These are phyloP conservation scores for Aspergillus felis DNA, from an alignment of 2,329 filamentous ascomycete species.

Conservation along the genomic window DNA sequence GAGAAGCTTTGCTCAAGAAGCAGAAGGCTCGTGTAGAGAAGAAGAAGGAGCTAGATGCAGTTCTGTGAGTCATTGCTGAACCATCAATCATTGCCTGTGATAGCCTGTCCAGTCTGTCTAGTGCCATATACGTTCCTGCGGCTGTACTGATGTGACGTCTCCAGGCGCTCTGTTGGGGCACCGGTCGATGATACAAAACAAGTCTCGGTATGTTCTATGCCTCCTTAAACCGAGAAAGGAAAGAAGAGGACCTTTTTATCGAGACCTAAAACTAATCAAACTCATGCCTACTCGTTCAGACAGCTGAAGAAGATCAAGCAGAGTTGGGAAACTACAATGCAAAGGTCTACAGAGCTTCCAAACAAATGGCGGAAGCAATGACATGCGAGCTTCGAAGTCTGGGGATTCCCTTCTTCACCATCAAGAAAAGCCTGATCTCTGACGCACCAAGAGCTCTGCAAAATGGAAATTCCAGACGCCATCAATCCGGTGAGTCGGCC, in stretches of 20 bases:
- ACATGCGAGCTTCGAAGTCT: slow-evolving; percentile 52
- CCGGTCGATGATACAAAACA: slow-evolving; percentile 30
- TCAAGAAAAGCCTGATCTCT: slow-evolving; percentile 42
- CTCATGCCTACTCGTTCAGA: slow-evolving; percentile 22
- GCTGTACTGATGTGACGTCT: background rate
- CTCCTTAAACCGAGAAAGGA: background rate
- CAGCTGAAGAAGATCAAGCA: slow-evolving; percentile 46
- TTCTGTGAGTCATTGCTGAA: slow-evolving; percentile 44
- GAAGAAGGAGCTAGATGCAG: slow-evolving; percentile 51
- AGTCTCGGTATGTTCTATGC: slow-evolving; percentile 25
- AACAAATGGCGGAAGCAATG: slow-evolving; percentile 58
- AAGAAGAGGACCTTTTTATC: background rate
- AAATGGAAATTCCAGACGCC: background rate
- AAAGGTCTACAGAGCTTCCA: slow-evolving; percentile 60
- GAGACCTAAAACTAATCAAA: background rate
- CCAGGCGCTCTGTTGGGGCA: slow-evolving; percentile 47
- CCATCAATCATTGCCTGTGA: background rate
- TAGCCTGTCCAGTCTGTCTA: background rate
- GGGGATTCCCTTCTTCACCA: slow-evolving; percentile 60
- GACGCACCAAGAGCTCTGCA: slow-evolving; percentile 8
- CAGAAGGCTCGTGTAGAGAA: slow-evolving; percentile 51
- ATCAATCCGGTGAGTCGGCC: background rate
- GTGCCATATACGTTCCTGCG: background rate
- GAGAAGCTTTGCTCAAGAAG: slow-evolving; percentile 49
- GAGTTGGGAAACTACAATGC: slow-evolving; percentile 58